These are phyloP conservation scores for Solioccasus polychromus DNA, from an alignment of 768 basidiomycete genomes.

Conservation along the genomic window DNA sequence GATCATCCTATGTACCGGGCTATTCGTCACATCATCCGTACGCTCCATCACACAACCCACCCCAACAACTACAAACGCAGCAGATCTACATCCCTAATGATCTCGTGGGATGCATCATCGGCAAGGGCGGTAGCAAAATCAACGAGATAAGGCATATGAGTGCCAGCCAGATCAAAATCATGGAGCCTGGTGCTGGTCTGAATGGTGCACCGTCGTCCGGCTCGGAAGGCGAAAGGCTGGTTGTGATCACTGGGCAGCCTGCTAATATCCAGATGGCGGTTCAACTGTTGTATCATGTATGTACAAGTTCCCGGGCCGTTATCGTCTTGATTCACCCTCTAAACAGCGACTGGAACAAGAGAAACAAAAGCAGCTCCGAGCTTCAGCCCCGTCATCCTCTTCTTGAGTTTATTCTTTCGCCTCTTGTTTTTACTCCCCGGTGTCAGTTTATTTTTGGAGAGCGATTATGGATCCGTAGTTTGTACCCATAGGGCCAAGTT, in stretches of 20 bases:
- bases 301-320: slow-evolving; percentile 24
- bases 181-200: slow-evolving; percentile 88
- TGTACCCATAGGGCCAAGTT: slow-evolving; percentile 7
- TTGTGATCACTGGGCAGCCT: slow-evolving; percentile 96
- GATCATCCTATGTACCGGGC: slow-evolving; percentile 73
- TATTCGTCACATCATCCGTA: slow-evolving; percentile 49
- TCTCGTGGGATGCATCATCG: slow-evolving; percentile 95
- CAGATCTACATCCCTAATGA: slow-evolving; percentile 99
- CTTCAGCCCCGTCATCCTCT: slow-evolving; percentile 29
- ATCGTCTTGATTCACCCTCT: slow-evolving; percentile 8
- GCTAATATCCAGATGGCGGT: slow-evolving; percentile 96
- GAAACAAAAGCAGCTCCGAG: slow-evolving; percentile 76
- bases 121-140: slow-evolving; percentile 97
- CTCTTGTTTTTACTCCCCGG: not conserved
- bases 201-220: slow-evolving; percentile 72
- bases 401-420: not conserved
- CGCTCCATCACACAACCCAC: slow-evolving; percentile 52
- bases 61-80: slow-evolving; percentile 85
- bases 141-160: slow-evolving; percentile 97
- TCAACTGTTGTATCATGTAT: slow-evolving; percentile 80
- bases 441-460: slow-evolving; percentile 1
- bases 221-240: slow-evolving; percentile 85
- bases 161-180: slow-evolving; percentile 95
- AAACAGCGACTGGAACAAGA: slow-evolving; percentile 80
- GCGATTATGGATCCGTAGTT: slow-evolving; percentile 6